Base-by-base conservation (phyloP, 768 basidiomycete genomes). In the Boletus subcaerulescens region DNA sequence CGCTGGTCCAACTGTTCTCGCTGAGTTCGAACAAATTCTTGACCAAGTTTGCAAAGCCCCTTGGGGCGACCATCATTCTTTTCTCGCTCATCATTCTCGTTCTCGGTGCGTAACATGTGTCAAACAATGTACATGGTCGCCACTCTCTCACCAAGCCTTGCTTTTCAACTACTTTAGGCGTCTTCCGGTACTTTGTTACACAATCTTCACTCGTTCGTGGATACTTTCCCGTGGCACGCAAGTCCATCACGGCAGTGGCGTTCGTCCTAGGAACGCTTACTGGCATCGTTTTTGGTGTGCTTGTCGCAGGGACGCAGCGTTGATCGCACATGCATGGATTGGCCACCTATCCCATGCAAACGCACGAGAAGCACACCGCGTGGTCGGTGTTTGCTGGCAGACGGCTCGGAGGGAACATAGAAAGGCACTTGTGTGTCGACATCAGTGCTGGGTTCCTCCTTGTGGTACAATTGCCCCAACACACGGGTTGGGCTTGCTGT, bases 1-100 rank as follows among this genome's bases (percentile, higher is more conserved):
- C 80, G n/a, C 73, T 84, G 9, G 79, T 85, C 0, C 83, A 85
- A 55, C 65, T 85, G 4, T 81, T 84, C 60, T 71, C 76, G 7
- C 62, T 79, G 44, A 61, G 62, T 15, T 43, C 59, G 14, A 22
- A 56, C 26, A 39, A 43, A 14, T 29, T 44, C 22, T 15, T 61
- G 7, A 58, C 66, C 56, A 66, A 60, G 40, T 77, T 71, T 59
- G 77, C 81, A 24, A 74, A 77, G 17, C 80, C 82, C 5, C 68
- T 85, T 3, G 83, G 84, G n/a, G 81, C 77, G 17, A 71, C 74
- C 1, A 60, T 78, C 17, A 71, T 84, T 26, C 47, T 77, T 1
- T 59, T 80, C 11, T 81, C 78, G 5, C 66, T 85, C 14, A 32
- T 71, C 11, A 76, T 83, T 18, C 76, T 85, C 22, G 38, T 71